Evolutionary conservation across 2,329 filamentous ascomycete species (phyloP).

Genomic region (Helotiales sp.): DNA sequence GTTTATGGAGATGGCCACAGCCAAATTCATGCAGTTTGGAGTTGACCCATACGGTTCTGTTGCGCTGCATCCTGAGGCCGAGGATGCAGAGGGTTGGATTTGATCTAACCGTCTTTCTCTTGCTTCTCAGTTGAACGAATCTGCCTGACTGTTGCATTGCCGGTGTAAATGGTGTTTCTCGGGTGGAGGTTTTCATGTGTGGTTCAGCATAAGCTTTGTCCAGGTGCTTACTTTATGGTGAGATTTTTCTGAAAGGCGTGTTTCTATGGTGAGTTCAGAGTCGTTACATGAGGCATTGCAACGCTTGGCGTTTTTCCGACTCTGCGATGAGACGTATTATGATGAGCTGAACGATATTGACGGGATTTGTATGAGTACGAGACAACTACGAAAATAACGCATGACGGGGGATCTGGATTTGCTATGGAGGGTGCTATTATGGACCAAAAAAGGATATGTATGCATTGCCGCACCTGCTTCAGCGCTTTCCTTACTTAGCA

Average conservation of each 20-base stretch:
- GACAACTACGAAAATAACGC: background rate
- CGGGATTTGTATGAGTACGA: background rate
- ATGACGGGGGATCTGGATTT: background rate
- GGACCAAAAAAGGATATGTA: background rate
- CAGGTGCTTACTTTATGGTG: background rate
- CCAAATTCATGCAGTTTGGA: background rate
- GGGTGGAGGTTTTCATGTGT: background rate
- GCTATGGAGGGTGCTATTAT: constrained; percentile 2
- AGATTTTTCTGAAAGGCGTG: background rate
- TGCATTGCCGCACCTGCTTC: background rate
- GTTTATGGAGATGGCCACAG: background rate
- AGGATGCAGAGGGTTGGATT: background rate
- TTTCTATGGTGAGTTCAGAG: background rate
- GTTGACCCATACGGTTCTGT: background rate
- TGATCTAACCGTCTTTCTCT: background rate
- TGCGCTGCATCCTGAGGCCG: background rate
- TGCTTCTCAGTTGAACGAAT: background rate
- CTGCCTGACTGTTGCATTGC: background rate
- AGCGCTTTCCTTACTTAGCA: background rate
- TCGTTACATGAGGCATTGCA: background rate
- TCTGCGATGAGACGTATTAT: background rate
- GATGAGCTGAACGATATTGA: background rate
- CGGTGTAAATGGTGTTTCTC: background rate
- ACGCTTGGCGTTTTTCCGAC: background rate
- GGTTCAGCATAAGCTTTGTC: background rate